Conservation (phyloP, 345 rosid genomes). For the Murraya koenigii region DNA sequence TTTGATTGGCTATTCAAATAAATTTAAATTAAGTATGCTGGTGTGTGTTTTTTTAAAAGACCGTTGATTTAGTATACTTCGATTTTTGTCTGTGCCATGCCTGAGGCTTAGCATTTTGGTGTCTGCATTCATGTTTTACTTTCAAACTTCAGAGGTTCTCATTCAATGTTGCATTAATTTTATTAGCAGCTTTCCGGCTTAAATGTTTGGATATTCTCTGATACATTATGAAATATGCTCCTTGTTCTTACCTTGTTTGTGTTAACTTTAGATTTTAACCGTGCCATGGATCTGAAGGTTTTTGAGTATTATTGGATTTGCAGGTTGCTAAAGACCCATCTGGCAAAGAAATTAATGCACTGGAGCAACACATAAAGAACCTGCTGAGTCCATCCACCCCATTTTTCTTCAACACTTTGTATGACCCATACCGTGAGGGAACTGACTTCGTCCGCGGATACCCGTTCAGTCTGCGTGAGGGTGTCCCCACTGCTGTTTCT, state of each 20-base stretch:
- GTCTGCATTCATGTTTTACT: background rate
- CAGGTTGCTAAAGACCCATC: conserved; percentile 89
- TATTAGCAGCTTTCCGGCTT: background rate
- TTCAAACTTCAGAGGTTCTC: background rate
- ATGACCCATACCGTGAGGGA: conserved; percentile 81
- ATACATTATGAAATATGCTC: background rate
- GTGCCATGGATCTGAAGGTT: background rate
- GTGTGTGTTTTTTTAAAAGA: background rate
- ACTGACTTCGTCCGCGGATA: conserved; percentile 93
- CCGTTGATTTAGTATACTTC: background rate
- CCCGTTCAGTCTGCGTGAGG: conserved; percentile 93
- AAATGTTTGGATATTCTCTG: background rate
- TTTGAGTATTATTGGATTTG: background rate
- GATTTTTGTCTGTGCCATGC: background rate
- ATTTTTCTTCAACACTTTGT: conserved; percentile 85
- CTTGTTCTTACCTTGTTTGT: background rate
- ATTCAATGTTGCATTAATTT: background rate
- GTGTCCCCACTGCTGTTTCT: conserved; percentile 79
- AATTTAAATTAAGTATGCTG: background rate
- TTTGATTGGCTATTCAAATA: background rate
- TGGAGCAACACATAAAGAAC: conserved; percentile 90
- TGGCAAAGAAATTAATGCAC: conserved; percentile 82
- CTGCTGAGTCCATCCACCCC: conserved; percentile 74
- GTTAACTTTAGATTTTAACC: background rate
- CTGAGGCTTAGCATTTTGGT: conserved; percentile 1